phyloP scores from a whole-genome alignment of 257 asterid genomes.

The Prunella vulgaris region DNA sequence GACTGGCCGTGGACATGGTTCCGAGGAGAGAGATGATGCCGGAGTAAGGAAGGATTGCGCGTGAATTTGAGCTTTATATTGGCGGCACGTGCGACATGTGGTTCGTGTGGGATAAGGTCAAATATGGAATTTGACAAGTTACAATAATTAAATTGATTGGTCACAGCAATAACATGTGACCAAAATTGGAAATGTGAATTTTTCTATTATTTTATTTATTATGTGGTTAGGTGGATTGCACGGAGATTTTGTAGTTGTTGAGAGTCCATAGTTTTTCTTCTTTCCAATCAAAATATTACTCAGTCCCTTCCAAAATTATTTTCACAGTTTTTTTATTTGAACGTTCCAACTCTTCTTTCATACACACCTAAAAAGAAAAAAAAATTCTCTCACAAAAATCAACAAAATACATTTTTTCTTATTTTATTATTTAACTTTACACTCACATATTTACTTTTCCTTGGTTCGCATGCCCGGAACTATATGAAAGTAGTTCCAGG shows the following conservation, averaged over 20 bases:
- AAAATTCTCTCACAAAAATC: too few relatives aligned
- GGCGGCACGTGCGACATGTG: constrained; percentile 39
- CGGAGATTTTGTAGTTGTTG: neutral
- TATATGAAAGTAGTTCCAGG: too few relatives aligned
- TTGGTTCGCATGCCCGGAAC: too few relatives aligned
- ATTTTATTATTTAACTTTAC: too few relatives aligned
- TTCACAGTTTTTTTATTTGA: too few relatives aligned
- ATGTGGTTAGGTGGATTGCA: constrained; percentile 3
- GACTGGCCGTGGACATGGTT: constrained; percentile 47
- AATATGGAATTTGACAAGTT: constrained; percentile 13
- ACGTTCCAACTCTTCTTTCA: too few relatives aligned
- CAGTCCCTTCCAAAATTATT: too few relatives aligned
- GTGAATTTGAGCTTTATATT: constrained; percentile 6
- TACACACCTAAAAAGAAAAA: too few relatives aligned
- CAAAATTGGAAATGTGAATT: neutral
- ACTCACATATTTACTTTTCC: too few relatives aligned
- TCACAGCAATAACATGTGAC: constrained; percentile 12
- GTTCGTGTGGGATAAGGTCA: constrained; percentile 27
- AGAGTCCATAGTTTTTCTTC: neutral
- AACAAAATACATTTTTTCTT: too few relatives aligned
- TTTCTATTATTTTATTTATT: too few relatives aligned
- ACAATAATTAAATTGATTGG: neutral
- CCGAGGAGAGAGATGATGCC: constrained; percentile 14
- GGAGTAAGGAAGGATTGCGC: constrained; percentile 9
- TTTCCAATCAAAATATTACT: neutral